A percentile compares a stretch with the other conserved stretches of the same genome.
phyloP scores from a whole-genome alignment of 805 yeast species.

The Lachancea quebecensis region DNA sequence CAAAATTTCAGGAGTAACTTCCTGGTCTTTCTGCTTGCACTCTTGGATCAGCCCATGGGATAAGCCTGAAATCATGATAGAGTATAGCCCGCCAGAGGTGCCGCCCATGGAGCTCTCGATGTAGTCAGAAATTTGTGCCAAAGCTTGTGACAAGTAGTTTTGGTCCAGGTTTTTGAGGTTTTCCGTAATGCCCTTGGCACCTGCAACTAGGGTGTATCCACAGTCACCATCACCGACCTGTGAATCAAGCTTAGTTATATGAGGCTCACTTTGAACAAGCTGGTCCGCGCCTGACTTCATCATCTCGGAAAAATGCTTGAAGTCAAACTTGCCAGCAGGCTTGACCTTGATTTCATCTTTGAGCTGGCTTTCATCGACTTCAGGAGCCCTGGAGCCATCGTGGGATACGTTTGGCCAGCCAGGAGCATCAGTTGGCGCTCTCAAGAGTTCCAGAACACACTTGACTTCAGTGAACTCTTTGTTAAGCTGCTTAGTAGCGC shows the following conservation, averaged over 20 bases:
- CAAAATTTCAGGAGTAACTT: conserved; percentile 32
- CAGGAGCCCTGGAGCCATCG: conserved; percentile 26
- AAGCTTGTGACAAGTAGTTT: conserved; percentile 42
- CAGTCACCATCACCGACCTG: conserved; percentile 97
- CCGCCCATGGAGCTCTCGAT: conserved; percentile 96
- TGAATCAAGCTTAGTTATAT: conserved; percentile 78
- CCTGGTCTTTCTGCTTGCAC: conserved; percentile 21
- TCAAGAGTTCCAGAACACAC: conserved; percentile 49
- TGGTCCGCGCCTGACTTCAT: conserved; percentile 45
- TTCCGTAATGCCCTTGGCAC: conserved; percentile 64
- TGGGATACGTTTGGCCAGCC: conserved; percentile 54
- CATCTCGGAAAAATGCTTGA: conserved; percentile 29
- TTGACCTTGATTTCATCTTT: conserved; percentile 29
- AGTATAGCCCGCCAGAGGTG: conserved; percentile 89
- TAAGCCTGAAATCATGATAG: conserved; percentile 75
- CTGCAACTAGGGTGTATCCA: conserved; percentile 82
- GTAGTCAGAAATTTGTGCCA: conserved; percentile 69
- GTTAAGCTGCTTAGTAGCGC: conserved; percentile 37
- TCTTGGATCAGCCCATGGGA: conserved; percentile 42
- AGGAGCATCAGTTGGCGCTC: conserved; percentile 68
- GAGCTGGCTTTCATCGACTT: conserved; percentile 25
- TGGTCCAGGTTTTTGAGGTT: conserved; percentile 41
- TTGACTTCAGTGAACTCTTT: conserved; percentile 27
- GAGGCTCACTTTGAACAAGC: conserved; percentile 64
- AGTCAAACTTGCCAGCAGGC: conserved; percentile 34